Percentiles rank a stretch among this genome's conserved stretches.
Evolutionary conservation across 441 rosid species (phyloP).

Genomic region (Theobroma grandiflorum): DNA sequence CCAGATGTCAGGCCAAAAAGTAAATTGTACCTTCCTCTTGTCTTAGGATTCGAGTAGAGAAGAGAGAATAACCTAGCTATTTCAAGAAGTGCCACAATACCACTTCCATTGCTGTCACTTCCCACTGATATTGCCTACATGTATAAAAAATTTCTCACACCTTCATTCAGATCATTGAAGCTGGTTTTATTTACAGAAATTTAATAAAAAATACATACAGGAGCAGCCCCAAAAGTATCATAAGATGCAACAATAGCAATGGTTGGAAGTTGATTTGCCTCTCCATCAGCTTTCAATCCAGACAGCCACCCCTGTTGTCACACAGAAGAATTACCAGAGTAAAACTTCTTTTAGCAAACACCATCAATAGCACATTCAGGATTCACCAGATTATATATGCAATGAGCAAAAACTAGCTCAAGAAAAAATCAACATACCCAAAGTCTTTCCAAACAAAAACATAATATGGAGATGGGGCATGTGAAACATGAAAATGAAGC

Average conservation of each 20-base stretch:
- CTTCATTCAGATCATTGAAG: constrained; percentile 6
- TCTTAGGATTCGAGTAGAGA: constrained; percentile 91
- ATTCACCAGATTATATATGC: constrained; percentile 3
- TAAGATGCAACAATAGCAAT: constrained; percentile 96
- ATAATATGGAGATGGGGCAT: not conserved
- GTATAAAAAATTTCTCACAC: constrained; percentile 33
- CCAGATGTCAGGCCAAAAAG: constrained; percentile 96
- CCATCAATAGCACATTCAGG: constrained; percentile 25
- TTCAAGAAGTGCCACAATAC: constrained; percentile 92
- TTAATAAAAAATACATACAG: constrained; percentile 62
- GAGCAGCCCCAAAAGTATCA: constrained; percentile 97
- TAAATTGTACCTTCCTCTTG: constrained; percentile 93
- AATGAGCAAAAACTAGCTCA: not conserved
- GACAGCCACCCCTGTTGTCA: constrained; percentile 92
- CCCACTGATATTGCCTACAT: constrained; percentile 92
- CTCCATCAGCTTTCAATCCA: constrained; percentile 90
- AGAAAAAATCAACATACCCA: not conserved
- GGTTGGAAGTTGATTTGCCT: constrained; percentile 87
- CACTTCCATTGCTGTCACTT: constrained; percentile 98
- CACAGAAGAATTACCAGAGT: constrained; percentile 31
- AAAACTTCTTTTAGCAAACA: constrained; percentile 17
- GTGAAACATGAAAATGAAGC: not conserved
- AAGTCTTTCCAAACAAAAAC: not conserved
- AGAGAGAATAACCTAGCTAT: constrained; percentile 93
- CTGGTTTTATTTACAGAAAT: constrained; percentile 5